phyloP scores from a whole-genome alignment of 2,329 filamentous ascomycete genomes.

The Clathrospora elynae region DNA sequence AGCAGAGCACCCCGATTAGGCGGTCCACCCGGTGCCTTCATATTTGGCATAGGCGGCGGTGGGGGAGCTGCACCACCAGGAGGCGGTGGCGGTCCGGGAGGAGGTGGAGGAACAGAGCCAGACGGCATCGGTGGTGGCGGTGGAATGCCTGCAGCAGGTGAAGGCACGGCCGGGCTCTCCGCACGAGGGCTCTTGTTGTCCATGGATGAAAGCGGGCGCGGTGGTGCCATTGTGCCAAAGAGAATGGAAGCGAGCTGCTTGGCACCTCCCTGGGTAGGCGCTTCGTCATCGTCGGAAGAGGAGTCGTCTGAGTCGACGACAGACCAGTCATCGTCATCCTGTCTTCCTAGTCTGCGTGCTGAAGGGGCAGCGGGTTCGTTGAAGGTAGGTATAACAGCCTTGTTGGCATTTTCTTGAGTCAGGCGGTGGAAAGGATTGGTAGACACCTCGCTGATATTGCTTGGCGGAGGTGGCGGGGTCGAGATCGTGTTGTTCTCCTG shows the following conservation, averaged over 20 bases:
- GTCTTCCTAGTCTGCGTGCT: conserved; percentile 61
- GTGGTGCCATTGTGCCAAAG: conserved; percentile 96
- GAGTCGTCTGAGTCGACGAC: conserved; percentile 77
- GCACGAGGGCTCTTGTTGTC: conserved; percentile 66
- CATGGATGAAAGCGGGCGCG: conserved; percentile 82
- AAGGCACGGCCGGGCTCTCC: conserved; percentile 50
- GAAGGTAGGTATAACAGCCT: conserved; percentile 48
- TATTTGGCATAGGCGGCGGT: conserved; percentile 53
- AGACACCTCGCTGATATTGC: conserved; percentile 57
- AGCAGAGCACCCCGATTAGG: conserved; percentile 66
- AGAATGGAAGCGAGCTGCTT: conserved; percentile 93
- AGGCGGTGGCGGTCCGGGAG: conserved; percentile 57
- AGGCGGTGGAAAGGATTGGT: conserved; percentile 96
- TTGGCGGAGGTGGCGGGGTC: conserved; percentile 48
- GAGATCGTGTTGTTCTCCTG: conserved; percentile 54
- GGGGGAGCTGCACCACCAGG: conserved; percentile 42
- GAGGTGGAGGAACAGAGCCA: conserved; percentile 51
- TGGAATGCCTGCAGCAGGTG: conserved; percentile 51
- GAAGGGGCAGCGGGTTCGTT: conserved; percentile 56
- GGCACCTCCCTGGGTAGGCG: conserved; percentile 79
- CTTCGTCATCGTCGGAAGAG: conserved; percentile 70
- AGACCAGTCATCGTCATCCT: conserved; percentile 79
- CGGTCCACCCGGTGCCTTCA: conserved; percentile 36
- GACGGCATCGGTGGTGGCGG: conserved; percentile 60
- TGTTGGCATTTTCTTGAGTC: conserved; percentile 65